Base-by-base conservation (phyloP, 2,329 filamentous ascomycete genomes). In the Cladosporium phlei region DNA sequence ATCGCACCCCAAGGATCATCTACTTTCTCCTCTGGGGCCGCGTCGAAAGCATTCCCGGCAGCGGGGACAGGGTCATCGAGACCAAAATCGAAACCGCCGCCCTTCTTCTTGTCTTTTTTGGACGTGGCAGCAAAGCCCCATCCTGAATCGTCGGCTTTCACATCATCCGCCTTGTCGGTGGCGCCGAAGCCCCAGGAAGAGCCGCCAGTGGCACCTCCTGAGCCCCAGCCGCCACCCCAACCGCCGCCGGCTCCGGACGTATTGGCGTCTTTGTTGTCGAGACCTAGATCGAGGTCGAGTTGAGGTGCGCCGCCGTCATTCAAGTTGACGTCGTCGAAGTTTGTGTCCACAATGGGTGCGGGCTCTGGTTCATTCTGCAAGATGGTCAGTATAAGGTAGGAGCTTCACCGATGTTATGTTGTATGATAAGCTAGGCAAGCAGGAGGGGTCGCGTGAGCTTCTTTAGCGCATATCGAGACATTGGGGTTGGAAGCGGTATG, bases 311-410 rank as follows among this genome's bases (percentile, higher is more conserved):
- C 58, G 38, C 59, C 59, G 59, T 62, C 59, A 58, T 75, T 67
- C 54, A 73, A 60, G 56, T 66, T 63, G 55, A 74, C 67, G 44
- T 71, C 69, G 55, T 73, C 68, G 52, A 73, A 72, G 43, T 66
- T 69, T 57, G 67, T 68, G 46, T 67, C 64, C 51, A 56, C 52
- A n/a, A 56, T 57, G 27, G 57, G 50, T 32, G 46, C 28, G 40
- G 50, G 46, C 44, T 48, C 60, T 33, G 63, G 55, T 16, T 60
- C 58, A 52, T 54, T 56, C 58, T 60, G 38, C 20, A 24, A 20
- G 11, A 32, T n/a, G 17, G 38, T 51, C 39, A 49, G 35, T 12
- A 16, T 24, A 3, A 27, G n/a, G 21, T 21, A 12, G n/a, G 17
- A 32, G 38, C 27, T 21, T 52, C 44, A 34, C 38, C 30, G 20